Conservation (phyloP, 116 monocot genomes). For the Phalaenopsis hybrid region DNA sequence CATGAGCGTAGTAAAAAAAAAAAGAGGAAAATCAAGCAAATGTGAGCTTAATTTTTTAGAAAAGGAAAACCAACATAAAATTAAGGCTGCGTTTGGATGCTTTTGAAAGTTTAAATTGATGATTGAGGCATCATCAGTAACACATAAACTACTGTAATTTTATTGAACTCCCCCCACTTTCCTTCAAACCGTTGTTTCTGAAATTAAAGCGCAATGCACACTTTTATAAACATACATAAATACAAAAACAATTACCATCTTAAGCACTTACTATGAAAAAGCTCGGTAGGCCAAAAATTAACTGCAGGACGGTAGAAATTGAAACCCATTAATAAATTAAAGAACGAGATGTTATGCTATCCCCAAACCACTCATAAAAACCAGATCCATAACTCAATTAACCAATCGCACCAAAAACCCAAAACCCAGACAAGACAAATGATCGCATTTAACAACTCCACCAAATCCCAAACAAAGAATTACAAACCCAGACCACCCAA, state of each 20-base stretch:
- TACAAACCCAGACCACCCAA: not conserved
- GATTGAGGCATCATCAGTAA: not conserved
- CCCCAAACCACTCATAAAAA: not conserved
- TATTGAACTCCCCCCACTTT: not conserved
- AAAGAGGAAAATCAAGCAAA: not conserved
- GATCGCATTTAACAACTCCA: not conserved
- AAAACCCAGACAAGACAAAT: constrained; percentile 5
- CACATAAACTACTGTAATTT: not conserved
- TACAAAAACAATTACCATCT: not conserved
- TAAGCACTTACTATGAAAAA: not conserved
- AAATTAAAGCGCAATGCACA: not conserved
- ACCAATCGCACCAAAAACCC: not conserved
- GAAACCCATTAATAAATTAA: not conserved
- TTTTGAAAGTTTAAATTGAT: not conserved
- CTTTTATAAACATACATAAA: not conserved
- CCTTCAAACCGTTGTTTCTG: not conserved
- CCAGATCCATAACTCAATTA: not conserved
- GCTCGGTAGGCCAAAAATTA: not conserved
- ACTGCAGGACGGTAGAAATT: not conserved
- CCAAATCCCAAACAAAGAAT: not conserved
- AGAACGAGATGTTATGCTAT: not conserved
- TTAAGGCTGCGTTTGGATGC: not conserved
- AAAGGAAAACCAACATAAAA: too few species aligned
- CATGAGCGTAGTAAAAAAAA: not conserved
- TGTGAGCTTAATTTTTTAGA: not conserved